Percentiles rank a stretch among this genome's conserved stretches.
Conservation (phyloP, 768 basidiomycete species). For the Agaricus sinodeliciosus region DNA sequence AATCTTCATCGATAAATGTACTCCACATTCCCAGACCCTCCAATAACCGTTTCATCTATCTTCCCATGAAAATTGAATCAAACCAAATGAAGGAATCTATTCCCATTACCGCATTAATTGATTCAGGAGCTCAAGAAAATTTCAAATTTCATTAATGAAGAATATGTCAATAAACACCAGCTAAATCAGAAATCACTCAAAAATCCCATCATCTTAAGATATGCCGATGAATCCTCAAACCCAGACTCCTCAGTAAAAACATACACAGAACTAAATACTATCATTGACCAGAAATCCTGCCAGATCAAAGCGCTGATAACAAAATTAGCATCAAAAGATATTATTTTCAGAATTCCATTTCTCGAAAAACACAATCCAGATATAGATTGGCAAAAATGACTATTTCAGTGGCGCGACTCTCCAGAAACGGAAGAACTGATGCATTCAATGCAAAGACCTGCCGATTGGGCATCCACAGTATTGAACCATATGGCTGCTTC, state of each 20-base stretch:
- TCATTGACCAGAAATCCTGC: not conserved
- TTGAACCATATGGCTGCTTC: not conserved
- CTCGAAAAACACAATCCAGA: constrained; percentile 7
- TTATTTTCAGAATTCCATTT: constrained; percentile 10
- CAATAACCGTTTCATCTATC: not conserved
- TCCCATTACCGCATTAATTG: constrained; percentile 3
- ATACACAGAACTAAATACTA: not conserved
- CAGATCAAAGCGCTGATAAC: not conserved
- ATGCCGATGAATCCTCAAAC: not conserved
- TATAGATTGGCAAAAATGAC: constrained; percentile 8
- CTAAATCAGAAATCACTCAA: not conserved
- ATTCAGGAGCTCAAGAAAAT: constrained; percentile 12
- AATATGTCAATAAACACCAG: constrained; percentile 3
- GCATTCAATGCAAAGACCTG: not conserved
- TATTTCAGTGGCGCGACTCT: not conserved
- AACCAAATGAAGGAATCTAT: not conserved
- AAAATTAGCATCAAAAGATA: constrained; percentile 7
- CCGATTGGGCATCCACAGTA: not conserved
- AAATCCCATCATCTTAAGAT: not conserved
- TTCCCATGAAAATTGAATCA: not conserved
- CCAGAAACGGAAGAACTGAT: not conserved
- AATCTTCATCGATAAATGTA: not conserved
- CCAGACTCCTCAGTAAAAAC: not conserved
- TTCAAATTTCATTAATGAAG: constrained; percentile 13
- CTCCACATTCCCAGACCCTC: not conserved